These are phyloP conservation scores for Wickerhamiella spandovensis DNA, from an alignment of 805 yeast genomes.

Conservation along the genomic window DNA sequence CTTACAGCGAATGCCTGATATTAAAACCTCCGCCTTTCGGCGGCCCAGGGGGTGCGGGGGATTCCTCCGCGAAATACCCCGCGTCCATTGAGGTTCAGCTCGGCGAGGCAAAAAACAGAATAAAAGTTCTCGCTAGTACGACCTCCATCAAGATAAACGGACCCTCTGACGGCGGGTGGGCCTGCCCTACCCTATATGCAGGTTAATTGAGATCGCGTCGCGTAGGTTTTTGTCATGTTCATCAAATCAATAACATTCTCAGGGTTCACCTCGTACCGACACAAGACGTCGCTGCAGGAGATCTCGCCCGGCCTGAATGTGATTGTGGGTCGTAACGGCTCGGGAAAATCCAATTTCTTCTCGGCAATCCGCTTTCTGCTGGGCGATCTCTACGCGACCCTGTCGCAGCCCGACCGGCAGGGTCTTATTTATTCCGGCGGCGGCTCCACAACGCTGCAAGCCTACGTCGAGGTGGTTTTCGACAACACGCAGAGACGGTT, in stretches of 20 bases:
- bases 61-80: too few species aligned
- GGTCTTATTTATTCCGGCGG: constrained; percentile 84
- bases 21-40: too few species aligned
- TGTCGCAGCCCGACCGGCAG: constrained; percentile 63
- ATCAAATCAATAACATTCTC: constrained; percentile 47
- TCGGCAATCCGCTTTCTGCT: constrained; percentile 89
- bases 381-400: constrained; percentile 55
- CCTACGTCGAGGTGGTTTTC: constrained; percentile 80
- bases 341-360: constrained; percentile 91
- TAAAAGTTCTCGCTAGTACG: too few species aligned
- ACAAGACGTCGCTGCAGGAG: constrained; percentile 59
- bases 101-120: too few species aligned
- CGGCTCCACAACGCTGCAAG: constrained; percentile 65
- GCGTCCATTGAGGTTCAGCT: too few species aligned
- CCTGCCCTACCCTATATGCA: not conserved
- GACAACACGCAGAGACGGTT: constrained; percentile 70
- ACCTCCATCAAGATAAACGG: too few species aligned
- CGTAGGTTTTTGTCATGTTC: constrained; percentile 8
- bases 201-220: not conserved
- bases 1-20: too few species aligned
- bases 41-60: too few species aligned
- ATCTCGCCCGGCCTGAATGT: constrained; percentile 78
- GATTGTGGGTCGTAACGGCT: constrained; percentile 30
- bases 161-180: too few species aligned
- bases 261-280: constrained; percentile 88